phyloP scores from a whole-genome alignment of 2,329 filamentous ascomycete genomes.

The Hortaea werneckii region DNA sequence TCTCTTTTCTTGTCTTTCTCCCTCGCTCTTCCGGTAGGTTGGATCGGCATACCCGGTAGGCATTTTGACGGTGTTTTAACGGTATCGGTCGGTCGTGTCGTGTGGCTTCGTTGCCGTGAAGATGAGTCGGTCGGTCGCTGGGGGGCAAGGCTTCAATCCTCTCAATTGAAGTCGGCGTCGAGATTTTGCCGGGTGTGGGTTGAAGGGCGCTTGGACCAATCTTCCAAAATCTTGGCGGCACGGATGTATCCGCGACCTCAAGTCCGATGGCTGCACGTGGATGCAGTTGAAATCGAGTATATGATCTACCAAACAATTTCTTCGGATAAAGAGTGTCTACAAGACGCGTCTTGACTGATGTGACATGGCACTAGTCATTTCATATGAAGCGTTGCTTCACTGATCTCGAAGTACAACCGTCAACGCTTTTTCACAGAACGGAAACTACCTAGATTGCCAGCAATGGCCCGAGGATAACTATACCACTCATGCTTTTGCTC shows the following conservation, averaged over 20 bases:
- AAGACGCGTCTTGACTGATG: too few relatives aligned
- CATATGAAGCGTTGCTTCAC: too few relatives aligned
- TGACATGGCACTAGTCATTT: background rate
- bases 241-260: too few relatives aligned
- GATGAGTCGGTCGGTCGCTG: too few relatives aligned
- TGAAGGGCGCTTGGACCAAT: background rate
- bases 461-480: too few relatives aligned
- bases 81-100: background rate
- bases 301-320: too few relatives aligned
- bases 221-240: background rate
- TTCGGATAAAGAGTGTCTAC: too few relatives aligned
- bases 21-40: background rate
- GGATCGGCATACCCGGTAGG: background rate
- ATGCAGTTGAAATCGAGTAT: too few relatives aligned
- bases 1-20: background rate
- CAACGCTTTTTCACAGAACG: background rate
- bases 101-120: slow-evolving; percentile 1
- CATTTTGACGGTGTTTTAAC: too few relatives aligned
- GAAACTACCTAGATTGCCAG: too few relatives aligned
- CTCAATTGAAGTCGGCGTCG: background rate
- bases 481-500: too few relatives aligned
- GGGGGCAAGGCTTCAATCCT: background rate
- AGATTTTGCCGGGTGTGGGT: background rate
- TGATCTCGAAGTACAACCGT: too few relatives aligned
- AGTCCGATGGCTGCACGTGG: background rate